Evolutionary conservation across 441 rosid species (phyloP), one percentile per base, ranked within the genome.

Genomic region (Euphorbia schlechtendalii): DNA sequence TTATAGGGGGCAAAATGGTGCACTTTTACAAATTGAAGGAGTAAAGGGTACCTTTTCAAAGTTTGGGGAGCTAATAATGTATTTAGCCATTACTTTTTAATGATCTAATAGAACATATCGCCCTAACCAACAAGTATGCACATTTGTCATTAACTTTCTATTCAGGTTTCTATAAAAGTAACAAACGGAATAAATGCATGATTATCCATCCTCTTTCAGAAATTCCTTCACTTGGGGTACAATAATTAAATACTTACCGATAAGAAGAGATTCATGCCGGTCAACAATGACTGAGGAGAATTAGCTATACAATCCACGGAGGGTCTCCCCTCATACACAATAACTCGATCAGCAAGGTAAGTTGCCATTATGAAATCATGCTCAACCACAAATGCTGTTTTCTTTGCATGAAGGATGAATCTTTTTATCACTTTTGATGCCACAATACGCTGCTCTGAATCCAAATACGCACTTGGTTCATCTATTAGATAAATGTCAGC

Each of bases 391-490:
- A 93, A 93, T 57, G 97, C 99, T 24, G 97, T 94, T 79, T 90
- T 94, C 89, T 90, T 94, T 0, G 96, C 96, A 66, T 90, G 97
- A 61, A 90, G 90, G 67, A 94, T 94, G 69, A 90, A 94, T 75
- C 97, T 83, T 87, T 94, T 89, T 21, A 90, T 90, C 78, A 94
- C 97, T 83, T 90, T 90, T 30, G 96, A 87, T 64, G 99, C 99
- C 73, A 88, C 87, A 36, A 90, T 90, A 75, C 96, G 95, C 79
- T 89, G 99, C 90, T 94, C 97, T 2, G 99, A 94, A 65, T 90
- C 99, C n/a, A 93, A 92, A 82, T 93, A 87, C 12, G 99, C 97
- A 81, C 96, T 90, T 24, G 97, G 99, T 72, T 94, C 97, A 77
- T 94, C 99, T 22, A 93, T 93, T 69, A 93, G 81, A 74, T 93